Evolutionary conservation across 768 basidiomycete species (phyloP).

Genomic region (Heimioporus sp.): DNA sequence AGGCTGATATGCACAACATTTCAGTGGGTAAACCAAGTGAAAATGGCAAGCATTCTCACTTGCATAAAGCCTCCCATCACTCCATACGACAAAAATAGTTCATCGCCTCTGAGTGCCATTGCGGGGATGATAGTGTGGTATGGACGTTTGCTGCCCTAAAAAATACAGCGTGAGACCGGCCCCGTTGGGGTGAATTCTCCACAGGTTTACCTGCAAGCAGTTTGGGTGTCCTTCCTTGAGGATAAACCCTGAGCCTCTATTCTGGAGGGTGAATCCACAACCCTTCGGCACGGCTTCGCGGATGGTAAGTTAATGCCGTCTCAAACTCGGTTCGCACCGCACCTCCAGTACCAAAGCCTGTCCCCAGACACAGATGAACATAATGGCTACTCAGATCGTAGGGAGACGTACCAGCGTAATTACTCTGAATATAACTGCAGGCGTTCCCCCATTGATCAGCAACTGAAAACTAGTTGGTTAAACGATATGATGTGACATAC

Average conservation of each 20-base stretch:
- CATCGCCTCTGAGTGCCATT: conserved; percentile 71
- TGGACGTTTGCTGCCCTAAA: conserved; percentile 76
- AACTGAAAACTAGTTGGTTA: conserved; percentile 40
- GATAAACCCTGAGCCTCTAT: conserved; percentile 84
- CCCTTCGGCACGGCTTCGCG: conserved; percentile 80
- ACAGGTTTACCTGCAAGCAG: conserved; percentile 57
- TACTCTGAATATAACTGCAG: conserved; percentile 87
- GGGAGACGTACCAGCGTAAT: conserved; percentile 63
- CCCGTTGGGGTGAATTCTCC: not conserved
- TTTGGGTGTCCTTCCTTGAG: conserved; percentile 85
- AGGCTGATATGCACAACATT: conserved; percentile 48
- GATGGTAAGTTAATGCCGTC: conserved; percentile 4
- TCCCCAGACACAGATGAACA: conserved; percentile 3
- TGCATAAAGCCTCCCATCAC: conserved; percentile 95
- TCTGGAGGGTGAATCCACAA: conserved; percentile 96
- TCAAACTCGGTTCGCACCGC: conserved; percentile 3
- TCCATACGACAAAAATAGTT: conserved; percentile 85
- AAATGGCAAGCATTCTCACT: conserved; percentile 32
- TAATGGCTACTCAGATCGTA: not conserved
- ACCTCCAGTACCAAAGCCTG: conserved; percentile 91
- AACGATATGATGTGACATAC: not conserved
- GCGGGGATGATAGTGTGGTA: conserved; percentile 97
- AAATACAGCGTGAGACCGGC: not conserved
- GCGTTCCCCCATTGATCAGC: conserved; percentile 88
- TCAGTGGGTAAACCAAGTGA: not conserved